Base-by-base conservation (phyloP, 495 filamentous ascomycete species). In the Hypoxylon rickii region DNA sequence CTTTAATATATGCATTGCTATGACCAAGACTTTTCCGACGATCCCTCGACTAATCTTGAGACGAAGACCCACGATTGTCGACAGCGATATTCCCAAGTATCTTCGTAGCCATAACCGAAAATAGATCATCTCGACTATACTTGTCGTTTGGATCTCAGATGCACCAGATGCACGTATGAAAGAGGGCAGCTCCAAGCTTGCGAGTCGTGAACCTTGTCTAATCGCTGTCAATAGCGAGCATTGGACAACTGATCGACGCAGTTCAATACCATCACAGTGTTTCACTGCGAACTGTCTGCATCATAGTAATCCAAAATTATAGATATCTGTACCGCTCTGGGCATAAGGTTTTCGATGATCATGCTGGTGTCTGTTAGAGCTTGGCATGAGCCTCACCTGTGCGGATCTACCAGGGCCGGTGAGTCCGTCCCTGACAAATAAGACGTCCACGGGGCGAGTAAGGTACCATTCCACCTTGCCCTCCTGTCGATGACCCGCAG, bases 1-100 rank as follows among this genome's bases (percentile, higher is more conserved):
- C 55, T 64, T 58, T 29, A 59, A 63, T n/a, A 63, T 64, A 64
- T 47, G 48, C 54, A 57, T 63, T 53, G 31, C 26, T 39, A 54
- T 51, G 60, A 42, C 4, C 41, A 59, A 47, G 46, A 47, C 18
- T 32, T 50, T 44, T 24, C 43, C 12, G 60, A 17, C 44, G 60
- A 63, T 63, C 60, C 32, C 18, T 45, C 36, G 54, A 40, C 17
- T 26, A 54, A 20, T 34, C 44, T 47, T 55, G 50, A 58, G 55
- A 64, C 39, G 50, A 51, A 46, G 26, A 64, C 39, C 55, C 55
- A 59, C 41, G 50, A 44, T 19, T 6, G 5, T 48, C 40, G 32
- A 58, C 47, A 38, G 43, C 20, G 37, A 59, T n/a, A 26, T 54
- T 39, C 24, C 4, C 29, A 40, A 26, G 38, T 42, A 32, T 40